These are phyloP conservation scores for Solanum aculeatissimum DNA, from an alignment of 305 asterid species.

Conservation along the genomic window DNA sequence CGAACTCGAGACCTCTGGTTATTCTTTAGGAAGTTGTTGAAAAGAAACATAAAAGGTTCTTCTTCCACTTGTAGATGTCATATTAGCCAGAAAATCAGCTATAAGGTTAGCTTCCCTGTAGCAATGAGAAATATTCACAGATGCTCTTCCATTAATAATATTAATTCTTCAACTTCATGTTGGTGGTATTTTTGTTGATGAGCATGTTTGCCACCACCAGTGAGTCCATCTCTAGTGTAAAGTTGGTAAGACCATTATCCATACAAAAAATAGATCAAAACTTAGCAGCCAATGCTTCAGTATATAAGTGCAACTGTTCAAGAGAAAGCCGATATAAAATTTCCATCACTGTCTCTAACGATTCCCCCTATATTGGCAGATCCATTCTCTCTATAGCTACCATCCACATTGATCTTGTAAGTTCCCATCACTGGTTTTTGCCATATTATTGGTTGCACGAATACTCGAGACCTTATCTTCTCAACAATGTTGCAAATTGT, in stretches of 20 bases:
- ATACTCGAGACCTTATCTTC: not conserved
- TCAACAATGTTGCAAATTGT: not conserved
- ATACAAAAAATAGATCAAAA: not conserved
- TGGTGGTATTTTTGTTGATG: not conserved
- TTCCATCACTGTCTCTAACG: not conserved
- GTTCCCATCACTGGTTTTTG: not conserved
- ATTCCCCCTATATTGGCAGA: not conserved
- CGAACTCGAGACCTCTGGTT: no score
- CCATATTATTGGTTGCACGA: not conserved
- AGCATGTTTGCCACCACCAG: no score
- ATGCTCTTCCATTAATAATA: not conserved
- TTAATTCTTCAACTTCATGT: not conserved
- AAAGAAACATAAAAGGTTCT: not conserved
- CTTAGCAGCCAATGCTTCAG: not conserved
- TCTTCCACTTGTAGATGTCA: not conserved
- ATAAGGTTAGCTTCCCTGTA: not conserved
- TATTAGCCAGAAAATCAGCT: not conserved
- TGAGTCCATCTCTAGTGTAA: not conserved
- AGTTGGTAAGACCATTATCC: not conserved
- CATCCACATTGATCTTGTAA: not conserved
- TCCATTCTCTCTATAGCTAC: not conserved
- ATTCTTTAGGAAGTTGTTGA: not conserved
- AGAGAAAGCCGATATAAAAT: not conserved
- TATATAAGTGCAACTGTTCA: not conserved
- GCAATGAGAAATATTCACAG: not conserved